Percentiles rank a stretch among this genome's conserved stretches.
Evolutionary conservation across 106 monocot species (phyloP).

Genomic region (Allium cepa): DNA sequence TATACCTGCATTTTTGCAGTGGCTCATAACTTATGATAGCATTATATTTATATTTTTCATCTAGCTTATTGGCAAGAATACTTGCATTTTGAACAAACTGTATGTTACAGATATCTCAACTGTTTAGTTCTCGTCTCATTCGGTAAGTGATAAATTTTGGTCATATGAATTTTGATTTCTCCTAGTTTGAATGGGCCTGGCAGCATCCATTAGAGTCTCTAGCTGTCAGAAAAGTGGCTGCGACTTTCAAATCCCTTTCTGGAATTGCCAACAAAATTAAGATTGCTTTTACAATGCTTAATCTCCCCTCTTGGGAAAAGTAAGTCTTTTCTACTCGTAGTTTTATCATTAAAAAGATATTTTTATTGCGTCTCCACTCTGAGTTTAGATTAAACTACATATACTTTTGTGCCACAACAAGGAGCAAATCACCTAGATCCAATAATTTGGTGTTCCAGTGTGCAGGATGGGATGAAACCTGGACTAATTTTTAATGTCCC

Average conservation of each 20-base stretch:
- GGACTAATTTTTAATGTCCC: no score
- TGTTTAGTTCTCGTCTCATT: neutral
- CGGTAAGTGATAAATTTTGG: neutral
- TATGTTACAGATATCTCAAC: no score
- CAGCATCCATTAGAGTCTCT: conserved; percentile 85
- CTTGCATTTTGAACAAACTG: no score
- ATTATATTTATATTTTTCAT: no score
- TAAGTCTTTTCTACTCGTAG: conserved; percentile 19
- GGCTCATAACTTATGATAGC: no score
- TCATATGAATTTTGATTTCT: neutral
- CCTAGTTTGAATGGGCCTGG: conserved; percentile 99
- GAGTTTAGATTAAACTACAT: no score
- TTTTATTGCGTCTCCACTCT: neutral
- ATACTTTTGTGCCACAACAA: no score
- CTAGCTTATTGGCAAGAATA: no score
- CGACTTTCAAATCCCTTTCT: conserved; percentile 67
- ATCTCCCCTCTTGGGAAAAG: conserved; percentile 84
- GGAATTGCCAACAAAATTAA: conserved; percentile 80
- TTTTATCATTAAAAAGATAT: neutral
- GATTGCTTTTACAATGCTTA: conserved; percentile 84
- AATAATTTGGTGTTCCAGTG: no score
- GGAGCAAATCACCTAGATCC: no score
- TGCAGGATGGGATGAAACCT: no score
- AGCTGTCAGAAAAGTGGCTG: conserved; percentile 80
- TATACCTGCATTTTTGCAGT: no score